Percentiles rank a stretch among this genome's conserved stretches.
These are phyloP conservation scores for Leucosporidium yakuticum DNA, from an alignment of 768 basidiomycete species.

Conservation along the genomic window DNA sequence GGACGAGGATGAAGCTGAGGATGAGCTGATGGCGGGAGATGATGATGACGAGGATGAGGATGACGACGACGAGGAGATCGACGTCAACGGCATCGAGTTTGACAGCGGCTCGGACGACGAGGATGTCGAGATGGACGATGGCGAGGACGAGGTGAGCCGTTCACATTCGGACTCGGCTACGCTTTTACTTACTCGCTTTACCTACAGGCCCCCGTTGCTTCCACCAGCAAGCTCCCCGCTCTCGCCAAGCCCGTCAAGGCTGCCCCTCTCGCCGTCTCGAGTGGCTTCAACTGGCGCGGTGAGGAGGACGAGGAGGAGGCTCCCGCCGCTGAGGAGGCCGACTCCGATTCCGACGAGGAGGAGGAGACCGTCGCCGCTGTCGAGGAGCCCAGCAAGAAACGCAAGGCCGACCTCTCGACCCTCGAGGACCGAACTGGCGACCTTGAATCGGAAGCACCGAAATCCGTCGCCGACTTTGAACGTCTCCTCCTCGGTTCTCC, in stretches of 20 bases:
- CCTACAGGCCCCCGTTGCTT: slow-evolving; percentile 27
- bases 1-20: slow-evolving; percentile 35
- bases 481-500: slow-evolving; percentile 85
- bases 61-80: slow-evolving; percentile 27
- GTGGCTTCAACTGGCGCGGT: slow-evolving; percentile 36
- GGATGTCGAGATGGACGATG: slow-evolving; percentile 37
- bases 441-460: slow-evolving; percentile 75
- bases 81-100: slow-evolving; percentile 42
- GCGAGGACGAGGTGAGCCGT: neutral
- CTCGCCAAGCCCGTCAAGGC: slow-evolving; percentile 7
- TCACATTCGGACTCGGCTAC: neutral
- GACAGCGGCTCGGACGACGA: slow-evolving; percentile 40
- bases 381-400: slow-evolving; percentile 47
- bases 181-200: neutral
- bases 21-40: slow-evolving; percentile 40
- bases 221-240: slow-evolving; percentile 33
- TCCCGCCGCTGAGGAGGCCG: slow-evolving; percentile 47
- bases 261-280: slow-evolving; percentile 26
- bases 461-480: slow-evolving; percentile 92
- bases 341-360: slow-evolving; percentile 57
- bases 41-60: slow-evolving; percentile 36
- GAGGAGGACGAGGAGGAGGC: slow-evolving; percentile 40
- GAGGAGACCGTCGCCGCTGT: slow-evolving; percentile 1
- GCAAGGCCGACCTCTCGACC: slow-evolving; percentile 40
- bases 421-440: slow-evolving; percentile 60